Conservation (phyloP, 2,329 filamentous ascomycete genomes). For the Claviceps sorghi region DNA sequence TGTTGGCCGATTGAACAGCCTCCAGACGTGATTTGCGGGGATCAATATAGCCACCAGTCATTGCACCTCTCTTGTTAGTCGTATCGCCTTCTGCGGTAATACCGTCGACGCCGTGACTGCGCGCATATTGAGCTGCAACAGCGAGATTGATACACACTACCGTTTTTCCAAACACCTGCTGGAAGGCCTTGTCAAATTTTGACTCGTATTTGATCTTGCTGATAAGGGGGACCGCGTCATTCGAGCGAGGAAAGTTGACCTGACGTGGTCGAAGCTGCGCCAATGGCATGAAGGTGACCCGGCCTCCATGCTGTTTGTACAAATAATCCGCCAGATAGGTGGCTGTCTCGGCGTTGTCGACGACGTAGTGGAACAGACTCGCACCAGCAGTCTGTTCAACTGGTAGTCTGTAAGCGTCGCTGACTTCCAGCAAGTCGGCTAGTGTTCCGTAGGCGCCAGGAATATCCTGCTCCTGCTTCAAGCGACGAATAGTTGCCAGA, state of each 20-base stretch:
- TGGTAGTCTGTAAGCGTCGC: conserved; percentile 70
- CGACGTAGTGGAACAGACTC: conserved; percentile 90
- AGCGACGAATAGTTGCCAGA: conserved; percentile 68
- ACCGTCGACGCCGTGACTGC: conserved; percentile 79
- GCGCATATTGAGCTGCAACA: conserved; percentile 77
- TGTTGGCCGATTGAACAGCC: conserved; percentile 60
- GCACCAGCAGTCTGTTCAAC: conserved; percentile 87
- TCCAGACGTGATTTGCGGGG: conserved; percentile 74
- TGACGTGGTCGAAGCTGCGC: conserved; percentile 61
- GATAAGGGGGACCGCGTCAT: conserved; percentile 75
- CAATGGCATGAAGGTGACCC: conserved; percentile 89
- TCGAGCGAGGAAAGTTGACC: conserved; percentile 66
- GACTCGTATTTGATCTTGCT: conserved; percentile 70
- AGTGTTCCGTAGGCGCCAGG: conserved; percentile 83
- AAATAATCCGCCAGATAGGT: conserved; percentile 67
- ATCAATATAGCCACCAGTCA: conserved; percentile 92
- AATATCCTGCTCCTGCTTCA: conserved; percentile 67
- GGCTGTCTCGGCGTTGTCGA: conserved; percentile 81
- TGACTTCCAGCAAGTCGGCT: conserved; percentile 81
- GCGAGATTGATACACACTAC: conserved; percentile 85
- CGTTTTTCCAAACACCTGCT: conserved; percentile 89
- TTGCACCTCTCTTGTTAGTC: conserved; percentile 84
- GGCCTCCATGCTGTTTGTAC: conserved; percentile 64
- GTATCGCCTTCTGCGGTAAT: conserved; percentile 93
- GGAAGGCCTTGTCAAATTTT: conserved; percentile 70